Base-by-base conservation (phyloP, 495 filamentous ascomycete species). In the Bathelium albidoporum region DNA sequence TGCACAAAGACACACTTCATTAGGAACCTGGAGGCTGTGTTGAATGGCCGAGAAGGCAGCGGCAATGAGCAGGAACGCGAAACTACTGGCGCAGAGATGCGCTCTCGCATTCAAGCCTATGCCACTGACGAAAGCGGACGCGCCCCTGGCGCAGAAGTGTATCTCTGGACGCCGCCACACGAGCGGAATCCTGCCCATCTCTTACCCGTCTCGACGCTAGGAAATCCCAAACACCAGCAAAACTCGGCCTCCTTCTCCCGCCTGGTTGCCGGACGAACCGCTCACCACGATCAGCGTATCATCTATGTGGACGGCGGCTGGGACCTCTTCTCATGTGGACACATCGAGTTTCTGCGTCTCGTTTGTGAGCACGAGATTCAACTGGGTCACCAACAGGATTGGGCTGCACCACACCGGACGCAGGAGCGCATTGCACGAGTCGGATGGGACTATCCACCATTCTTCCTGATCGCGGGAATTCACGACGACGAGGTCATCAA, bases 281-380 rank as follows among this genome's bases (percentile, higher is more conserved):
- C 89, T 0, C 49, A 55, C 0, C 20, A 3, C 1, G 49, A 55
- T 16, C 93, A 97, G 74, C 80, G 89, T 2, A 80, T 97, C 24
- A 86, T 97, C 29, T 97, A 97, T 74, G 91, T 97, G 45, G 94
- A 97, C 66, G 94, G 94, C 10, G 93, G 91, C 0, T 99, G 96
- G 70, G 94, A 99, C 71, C 84, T 99, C 20, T 99, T 99, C 78
- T 95, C 90, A 7, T 92, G 88, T 52, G 94, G 94, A 0, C 94
- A 99, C 68, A 97, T 97, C 68, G 91, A 94, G 72, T 97, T 99
- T 66, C 80, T 99, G 60, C 84, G 84, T 32, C 79, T 83, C 44
- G 91, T 97, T 22, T 78, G 84, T 10, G 75, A 84, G 64, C 75
- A 79, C 1, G 93, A 97, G 73, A 85, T 89, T 66, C 75, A 82